phyloP scores from a whole-genome alignment of 1,139 yeast species.

The Diutina siamensis region DNA sequence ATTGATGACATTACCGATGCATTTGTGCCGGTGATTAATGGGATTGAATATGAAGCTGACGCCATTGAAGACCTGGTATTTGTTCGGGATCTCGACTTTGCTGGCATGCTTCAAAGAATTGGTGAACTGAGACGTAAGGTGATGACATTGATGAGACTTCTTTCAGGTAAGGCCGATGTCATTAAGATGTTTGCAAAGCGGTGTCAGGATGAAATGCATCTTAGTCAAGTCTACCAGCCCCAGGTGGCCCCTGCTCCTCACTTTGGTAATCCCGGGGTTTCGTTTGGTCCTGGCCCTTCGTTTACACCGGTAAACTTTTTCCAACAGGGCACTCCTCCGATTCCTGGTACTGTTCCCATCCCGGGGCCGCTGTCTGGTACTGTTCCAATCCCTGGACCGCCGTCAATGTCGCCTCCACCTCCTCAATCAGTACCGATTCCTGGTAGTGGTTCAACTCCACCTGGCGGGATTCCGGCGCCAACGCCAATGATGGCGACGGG shows the following conservation, averaged over 20 bases:
- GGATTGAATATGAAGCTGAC: constrained; percentile 84
- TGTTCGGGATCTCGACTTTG: constrained; percentile 15
- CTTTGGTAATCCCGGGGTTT: constrained; percentile 11
- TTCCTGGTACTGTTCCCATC: neutral
- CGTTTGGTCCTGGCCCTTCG: constrained; percentile 15
- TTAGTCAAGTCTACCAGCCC: neutral
- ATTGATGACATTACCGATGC: constrained; percentile 93
- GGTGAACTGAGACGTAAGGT: constrained; percentile 86
- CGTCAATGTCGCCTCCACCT: neutral
- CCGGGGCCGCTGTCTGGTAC: neutral
- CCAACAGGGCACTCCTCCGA: neutral
- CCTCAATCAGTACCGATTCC: neutral
- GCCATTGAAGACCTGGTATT: constrained; percentile 70
- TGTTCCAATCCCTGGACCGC: neutral
- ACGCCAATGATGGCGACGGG: neutral
- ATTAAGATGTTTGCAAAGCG: constrained; percentile 95
- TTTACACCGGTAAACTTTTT: neutral
- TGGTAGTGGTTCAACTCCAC: neutral
- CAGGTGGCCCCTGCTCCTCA: neutral
- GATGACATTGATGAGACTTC: constrained; percentile 82
- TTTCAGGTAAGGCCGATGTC: constrained; percentile 94
- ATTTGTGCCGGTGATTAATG: constrained; percentile 82
- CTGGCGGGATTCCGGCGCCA: neutral
- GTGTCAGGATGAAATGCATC: constrained; percentile 7
- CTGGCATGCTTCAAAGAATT: constrained; percentile 63